Base-by-base conservation (phyloP, 495 filamentous ascomycete species). In the Sporormia fimetaria region DNA sequence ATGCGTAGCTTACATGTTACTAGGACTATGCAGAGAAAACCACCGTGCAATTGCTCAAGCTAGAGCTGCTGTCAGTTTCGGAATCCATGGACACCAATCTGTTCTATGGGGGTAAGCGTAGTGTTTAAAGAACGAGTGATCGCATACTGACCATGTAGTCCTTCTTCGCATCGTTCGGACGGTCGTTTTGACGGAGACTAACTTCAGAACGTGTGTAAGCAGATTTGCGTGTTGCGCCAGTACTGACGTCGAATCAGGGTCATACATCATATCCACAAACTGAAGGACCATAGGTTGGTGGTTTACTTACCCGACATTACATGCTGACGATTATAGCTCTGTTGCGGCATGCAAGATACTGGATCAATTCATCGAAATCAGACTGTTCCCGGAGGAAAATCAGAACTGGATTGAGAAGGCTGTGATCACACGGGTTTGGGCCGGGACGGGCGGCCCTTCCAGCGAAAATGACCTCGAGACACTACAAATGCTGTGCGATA, bases 211-310 rank as follows among this genome's bases (percentile, higher is more conserved):
- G 67, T 68, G 44, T 36, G 57, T 44, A 25, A 34, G 22, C 25
- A 14, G 6, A 16, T 14, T 26, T 37, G 24, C 5, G n/a, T 24
- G 1, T 14, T 16, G 11, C 6, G 8, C 6, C 28, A 33, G 16
- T 8, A 6, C 16, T 52, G 22, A 58, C 26, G 20, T 26, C 6
- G 29, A n/a, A 9, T 3, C 22, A 65, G 61, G 21, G 63, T 88
- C 6, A 68, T 84, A 46, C 67, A 78, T 47, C 75, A 83, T 49
- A 71, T 85, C 23, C 69, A 80, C 41, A 78, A 76, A 49, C 61
- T 86, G 1, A 75, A 76, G 33, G 41, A 46, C 8, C 15, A 46
- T 10, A 58, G 54, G 58, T 55, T 25, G 6, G 46, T 24, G 21
- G 11, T n/a, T 21, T n/a, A 2, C 49, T 65, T 61, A 27, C 62